Base-by-base conservation (phyloP, 2,329 filamentous ascomycete genomes). In the Exophiala oligosperma region DNA sequence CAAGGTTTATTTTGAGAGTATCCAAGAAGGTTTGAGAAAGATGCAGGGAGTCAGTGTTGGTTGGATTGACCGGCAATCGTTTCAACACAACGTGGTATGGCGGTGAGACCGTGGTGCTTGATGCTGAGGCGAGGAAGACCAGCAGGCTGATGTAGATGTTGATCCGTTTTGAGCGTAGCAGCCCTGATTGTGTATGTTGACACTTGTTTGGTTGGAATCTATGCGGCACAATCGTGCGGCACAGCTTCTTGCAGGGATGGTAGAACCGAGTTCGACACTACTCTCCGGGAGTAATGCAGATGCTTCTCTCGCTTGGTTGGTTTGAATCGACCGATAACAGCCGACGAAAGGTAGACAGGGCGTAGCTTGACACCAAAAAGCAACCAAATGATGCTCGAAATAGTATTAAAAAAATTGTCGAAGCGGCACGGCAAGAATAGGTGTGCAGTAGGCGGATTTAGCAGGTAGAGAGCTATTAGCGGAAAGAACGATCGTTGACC, bases 51-150 rank as follows among this genome's bases (percentile, higher is more conserved):
- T 46, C n/a, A 41, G 53, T 56, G 56, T 56, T 51, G 53, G 37
- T 32, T 21, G 46, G 63, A 66, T 63, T 64, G 64, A 62, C 64
- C 64, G 47, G 64, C 64, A 66, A 63, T 65, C 63, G 38, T 51
- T 48, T 52, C 52, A 46, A 56, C 53, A 57, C 54, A 55, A 29
- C 23, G 57, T 54, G 46, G 60, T 54, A 43, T 56, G 54, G 52
- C 50, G n/a, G 40, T 49, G 50, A 48, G 14, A 4, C 46, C 37
- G 35, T 54, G 53, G 38, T 29, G 35, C 49, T 55, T 56, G 50
- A 57, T 52, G 49, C 49, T 56, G 56, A 54, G 40, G 49, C 52
- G 49, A 61, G 48, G 48, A 57, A 49, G 54, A 17, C 3, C 21
- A 17, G 29, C 28, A 32, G 24, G 24, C 6, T 48, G 46, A n/a